Evolutionary conservation across 495 filamentous ascomycete species (phyloP), one percentile per base, ranked within the genome.

Genomic region (Bryoglossum gracile): DNA sequence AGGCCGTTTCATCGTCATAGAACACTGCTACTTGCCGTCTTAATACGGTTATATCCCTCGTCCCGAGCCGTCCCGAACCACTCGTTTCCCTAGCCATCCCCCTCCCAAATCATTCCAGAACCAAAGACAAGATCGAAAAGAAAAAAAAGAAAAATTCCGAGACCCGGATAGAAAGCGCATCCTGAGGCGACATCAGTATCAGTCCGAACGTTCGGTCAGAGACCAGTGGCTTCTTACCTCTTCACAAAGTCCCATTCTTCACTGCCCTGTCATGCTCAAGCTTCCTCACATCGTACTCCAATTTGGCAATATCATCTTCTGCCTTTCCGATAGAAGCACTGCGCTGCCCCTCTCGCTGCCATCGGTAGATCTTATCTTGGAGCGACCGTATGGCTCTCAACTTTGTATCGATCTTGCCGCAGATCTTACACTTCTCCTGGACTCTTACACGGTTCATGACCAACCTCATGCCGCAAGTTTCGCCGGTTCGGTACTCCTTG

Each of bases 401-500:
- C 67, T 95, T 96, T 65, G 88, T 91, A 56, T 87, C 81, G 61
- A 94, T 43, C 25, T 43, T 43, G 24, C 13, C 17, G 16, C 41
- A 43, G 13, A 53, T 48, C 33, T 56, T 59, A 42, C 59, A 62
- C 23, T 59, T 57, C 9, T 55, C 44, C 6, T 9, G 14, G 14
- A 34, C 26, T 9, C 21, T n/a, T 17, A 41, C 37, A 22, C 46
- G 42, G 8, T 44, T 43, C 56, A 59, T 62, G 23, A 57, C 51
- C 5, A 65, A 54, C 72, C 84, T 92, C 74, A 95, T 89, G 59
- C 92, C 92, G 69, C 92, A 98, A 34, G 92, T 97, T 76, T 98
- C 92, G 62, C 92, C 92, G 41, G 84, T 96, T 58, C 94, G 88
- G 72, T 97, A 95, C 61, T 98, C 92, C 68, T 84, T 86, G 65